Conservation (phyloP, 345 rosid species). For the Eucalyptus victrix region DNA sequence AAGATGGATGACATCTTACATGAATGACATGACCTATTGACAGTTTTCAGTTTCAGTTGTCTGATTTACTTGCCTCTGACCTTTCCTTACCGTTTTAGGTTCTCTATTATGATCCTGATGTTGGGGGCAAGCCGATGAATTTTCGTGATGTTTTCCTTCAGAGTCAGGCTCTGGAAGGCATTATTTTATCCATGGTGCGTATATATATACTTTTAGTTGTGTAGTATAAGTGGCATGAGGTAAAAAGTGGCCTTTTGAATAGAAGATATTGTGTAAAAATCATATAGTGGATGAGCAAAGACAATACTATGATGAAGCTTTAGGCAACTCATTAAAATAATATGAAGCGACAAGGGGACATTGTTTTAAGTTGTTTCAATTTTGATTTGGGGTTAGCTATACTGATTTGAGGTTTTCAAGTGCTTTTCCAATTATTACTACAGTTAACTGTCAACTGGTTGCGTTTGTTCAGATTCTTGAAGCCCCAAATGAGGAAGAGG, state of each 20-base stretch:
- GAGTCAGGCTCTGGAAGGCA: conserved; percentile 96
- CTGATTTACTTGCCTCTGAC: background rate
- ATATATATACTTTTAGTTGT: background rate
- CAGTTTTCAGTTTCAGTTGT: background rate
- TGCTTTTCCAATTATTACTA: background rate
- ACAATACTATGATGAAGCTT: background rate
- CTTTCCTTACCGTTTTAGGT: conserved; percentile 29
- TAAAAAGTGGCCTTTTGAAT: background rate
- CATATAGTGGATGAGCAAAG: background rate
- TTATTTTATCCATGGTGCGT: conserved; percentile 71
- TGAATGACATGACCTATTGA: background rate
- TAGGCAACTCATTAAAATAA: background rate
- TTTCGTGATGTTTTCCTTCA: conserved; percentile 89
- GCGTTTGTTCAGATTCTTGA: conserved; percentile 70
- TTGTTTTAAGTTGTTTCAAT: background rate
- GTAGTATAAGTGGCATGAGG: background rate
- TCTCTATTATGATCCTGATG: conserved; percentile 71
- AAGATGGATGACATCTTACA: background rate
- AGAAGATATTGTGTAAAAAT: background rate
- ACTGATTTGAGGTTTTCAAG: background rate
- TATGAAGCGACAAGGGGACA: background rate
- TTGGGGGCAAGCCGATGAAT: conserved; percentile 72
- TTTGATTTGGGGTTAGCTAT: background rate
- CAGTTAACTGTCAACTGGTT: conserved; percentile 1
- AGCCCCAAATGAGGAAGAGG: conserved; percentile 87